Base-by-base conservation (phyloP, 2,329 filamentous ascomycete species). In the Pseudogymnoascus sp. region DNA sequence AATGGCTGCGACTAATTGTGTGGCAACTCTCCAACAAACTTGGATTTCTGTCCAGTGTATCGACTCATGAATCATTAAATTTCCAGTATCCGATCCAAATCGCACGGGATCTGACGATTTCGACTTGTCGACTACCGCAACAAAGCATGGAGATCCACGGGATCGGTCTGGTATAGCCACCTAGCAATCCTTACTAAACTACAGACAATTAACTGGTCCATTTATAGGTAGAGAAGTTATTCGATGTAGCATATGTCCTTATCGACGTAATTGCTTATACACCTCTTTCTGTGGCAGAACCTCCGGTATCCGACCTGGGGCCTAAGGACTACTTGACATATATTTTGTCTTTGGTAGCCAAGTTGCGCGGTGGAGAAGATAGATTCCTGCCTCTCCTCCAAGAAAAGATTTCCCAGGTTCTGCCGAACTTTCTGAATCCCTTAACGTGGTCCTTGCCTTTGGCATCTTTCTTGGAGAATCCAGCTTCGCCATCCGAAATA, bases 1-100 rank as follows among this genome's bases (percentile, higher is more conserved):
- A 88, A 69, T 90, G 87, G 87, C 77, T 90, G 4, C 79, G 84
- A 16, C 83, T 85, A 1, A 87, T 89, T 75, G 82, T 89, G n/a
- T 90, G 87, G 87, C 87, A 89, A 68, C 80, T 87, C 1, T 86
- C 85, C 2, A 87, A 88, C 68, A 82, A 83, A 18, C 85, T 88
- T 67, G 84, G 84, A 3, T 81, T 85, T 23, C 77, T 89, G 18
- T 86, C 84, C 33, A 84, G 82, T 33, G 79, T 79, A 2, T 78
- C 84, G 0, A 74, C 78, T 5, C 82, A 88, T 63, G 79, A 79
- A 65, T 81, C 83, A 56, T 83, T 87, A 79, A 82, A 79, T 35
- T 86, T 86, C 74, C 79, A 79, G 33, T 86, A 84, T 63, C 84
- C 84, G 0, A 78, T 87, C 28, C 79, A 84, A 38, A 84, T 87